A percentile compares a stretch with the other conserved stretches of the same genome.
These are phyloP conservation scores for Coriaria nepalensis DNA, from an alignment of 306 rosid genomes.

Conservation along the genomic window DNA sequence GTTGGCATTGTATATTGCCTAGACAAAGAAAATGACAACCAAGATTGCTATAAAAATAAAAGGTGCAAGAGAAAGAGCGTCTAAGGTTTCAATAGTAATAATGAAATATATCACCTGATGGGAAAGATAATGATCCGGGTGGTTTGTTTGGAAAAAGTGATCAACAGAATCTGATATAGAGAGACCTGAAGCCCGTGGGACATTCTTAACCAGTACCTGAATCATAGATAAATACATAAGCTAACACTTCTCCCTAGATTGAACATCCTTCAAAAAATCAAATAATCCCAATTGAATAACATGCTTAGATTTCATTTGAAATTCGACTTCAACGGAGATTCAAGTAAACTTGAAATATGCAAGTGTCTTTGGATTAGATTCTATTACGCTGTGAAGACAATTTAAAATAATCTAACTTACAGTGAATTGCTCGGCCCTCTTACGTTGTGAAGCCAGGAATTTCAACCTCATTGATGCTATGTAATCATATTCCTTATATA, in stretches of 20 bases:
- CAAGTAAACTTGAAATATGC: too few species aligned
- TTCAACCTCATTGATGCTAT: slow-evolving; percentile 62
- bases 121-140: slow-evolving; percentile 72
- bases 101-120: slow-evolving; percentile 53
- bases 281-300: background rate
- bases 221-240: too few species aligned
- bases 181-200: slow-evolving; percentile 57
- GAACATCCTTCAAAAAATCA: background rate
- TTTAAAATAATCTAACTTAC: slow-evolving; percentile 29
- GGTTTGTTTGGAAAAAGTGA: slow-evolving; percentile 65
- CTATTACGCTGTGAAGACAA: too few species aligned
- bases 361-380: too few species aligned
- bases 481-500: slow-evolving; percentile 65
- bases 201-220: slow-evolving; percentile 77
- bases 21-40: slow-evolving; percentile 13
- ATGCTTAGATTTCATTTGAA: too few species aligned
- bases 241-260: too few species aligned
- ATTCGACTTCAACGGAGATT: too few species aligned
- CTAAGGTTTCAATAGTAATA: background rate
- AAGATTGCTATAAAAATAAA: background rate
- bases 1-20: slow-evolving; percentile 95
- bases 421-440: slow-evolving; percentile 80
- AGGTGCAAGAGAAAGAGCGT: background rate
- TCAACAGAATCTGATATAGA: slow-evolving; percentile 53
- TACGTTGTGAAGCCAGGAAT: slow-evolving; percentile 66